phyloP scores from a whole-genome alignment of 2,329 filamentous ascomycete genomes.

The Aureobasidium sp. region DNA sequence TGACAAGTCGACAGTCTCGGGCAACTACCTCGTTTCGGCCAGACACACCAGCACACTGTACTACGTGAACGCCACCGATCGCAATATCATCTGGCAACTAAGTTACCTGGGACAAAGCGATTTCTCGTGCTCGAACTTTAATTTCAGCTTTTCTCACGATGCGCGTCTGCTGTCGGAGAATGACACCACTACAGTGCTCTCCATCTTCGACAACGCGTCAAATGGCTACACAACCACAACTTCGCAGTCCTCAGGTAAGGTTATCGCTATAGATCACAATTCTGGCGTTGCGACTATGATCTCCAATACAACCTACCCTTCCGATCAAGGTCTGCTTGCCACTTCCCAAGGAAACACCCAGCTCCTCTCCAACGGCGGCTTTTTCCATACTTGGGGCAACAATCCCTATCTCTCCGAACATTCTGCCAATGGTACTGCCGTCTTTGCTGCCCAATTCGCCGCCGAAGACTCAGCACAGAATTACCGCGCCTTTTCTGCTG shows the following conservation, averaged over 20 bases:
- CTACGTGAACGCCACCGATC: slow-evolving; percentile 40
- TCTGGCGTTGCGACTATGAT: slow-evolving; percentile 19
- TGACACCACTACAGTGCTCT: slow-evolving; percentile 39
- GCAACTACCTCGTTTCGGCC: slow-evolving; percentile 48
- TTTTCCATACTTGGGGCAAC: slow-evolving; percentile 49
- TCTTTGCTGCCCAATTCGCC: slow-evolving; percentile 44
- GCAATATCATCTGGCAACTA: slow-evolving; percentile 45
- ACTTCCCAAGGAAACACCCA: slow-evolving; percentile 47
- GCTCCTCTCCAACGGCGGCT: slow-evolving; percentile 43
- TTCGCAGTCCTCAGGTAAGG: slow-evolving; percentile 20
- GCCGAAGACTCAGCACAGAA: slow-evolving; percentile 33
- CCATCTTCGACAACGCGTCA: slow-evolving; percentile 46
- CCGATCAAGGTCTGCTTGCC: slow-evolving; percentile 30
- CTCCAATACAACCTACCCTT: slow-evolving; percentile 18
- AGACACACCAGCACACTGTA: slow-evolving; percentile 42
- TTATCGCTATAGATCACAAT: slow-evolving; percentile 22
- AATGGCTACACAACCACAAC: slow-evolving; percentile 21
- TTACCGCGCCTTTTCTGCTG: slow-evolving; percentile 46
- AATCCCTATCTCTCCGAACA: slow-evolving; percentile 31
- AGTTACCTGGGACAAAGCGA: slow-evolving; percentile 17
- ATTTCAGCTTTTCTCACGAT: slow-evolving; percentile 45
- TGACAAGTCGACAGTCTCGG: slow-evolving; percentile 37
- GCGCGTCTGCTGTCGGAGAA: slow-evolving; percentile 37
- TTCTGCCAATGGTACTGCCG: slow-evolving; percentile 35
- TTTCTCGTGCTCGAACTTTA: slow-evolving; percentile 21